phyloP scores from a whole-genome alignment of 1,284 basidiomycete genomes.

The Rhizoctonia solani region DNA sequence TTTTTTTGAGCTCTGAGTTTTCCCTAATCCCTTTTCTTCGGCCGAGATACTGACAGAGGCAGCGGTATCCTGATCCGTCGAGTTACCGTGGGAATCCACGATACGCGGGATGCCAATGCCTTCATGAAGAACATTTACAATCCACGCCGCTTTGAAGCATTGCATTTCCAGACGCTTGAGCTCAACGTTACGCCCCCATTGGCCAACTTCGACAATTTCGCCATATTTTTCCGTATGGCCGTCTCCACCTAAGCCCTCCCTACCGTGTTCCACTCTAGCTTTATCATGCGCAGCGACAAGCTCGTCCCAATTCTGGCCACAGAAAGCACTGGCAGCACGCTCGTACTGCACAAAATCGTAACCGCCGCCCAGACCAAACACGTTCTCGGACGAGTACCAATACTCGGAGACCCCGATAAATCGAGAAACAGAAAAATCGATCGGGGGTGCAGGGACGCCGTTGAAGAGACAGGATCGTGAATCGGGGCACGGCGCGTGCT shows the following conservation, averaged over 20 bases:
- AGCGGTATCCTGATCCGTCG: constrained; percentile 56
- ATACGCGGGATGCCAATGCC: constrained; percentile 95
- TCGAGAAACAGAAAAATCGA: constrained; percentile 87
- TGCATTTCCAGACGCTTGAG: constrained; percentile 90
- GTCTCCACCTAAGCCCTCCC: constrained; percentile 29
- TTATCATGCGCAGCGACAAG: constrained; percentile 72
- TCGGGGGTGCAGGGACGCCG: constrained; percentile 90
- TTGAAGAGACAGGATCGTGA: constrained; percentile 89
- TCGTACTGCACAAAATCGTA: constrained; percentile 98
- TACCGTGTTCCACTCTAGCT: constrained; percentile 48
- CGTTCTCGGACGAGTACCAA: constrained; percentile 98
- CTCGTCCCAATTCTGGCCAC: constrained; percentile 75
- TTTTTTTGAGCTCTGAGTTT: constrained; percentile 36
- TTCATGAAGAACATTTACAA: constrained; percentile 94
- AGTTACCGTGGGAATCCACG: constrained; percentile 78
- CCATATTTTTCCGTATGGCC: constrained; percentile 59
- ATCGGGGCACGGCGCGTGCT: constrained; percentile 79
- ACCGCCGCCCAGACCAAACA: constrained; percentile 90
- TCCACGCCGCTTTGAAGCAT: constrained; percentile 99
- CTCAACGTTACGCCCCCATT: constrained; percentile 76
- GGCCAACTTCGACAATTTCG: constrained; percentile 63
- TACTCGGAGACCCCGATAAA: constrained; percentile 99
- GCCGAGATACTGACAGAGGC: constrained; percentile 69
- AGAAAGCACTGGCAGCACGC: constrained; percentile 87
- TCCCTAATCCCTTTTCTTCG: constrained; percentile 76